Conservation (phyloP, 495 filamentous ascomycete genomes). For the Aspergillus carlsbadensis region DNA sequence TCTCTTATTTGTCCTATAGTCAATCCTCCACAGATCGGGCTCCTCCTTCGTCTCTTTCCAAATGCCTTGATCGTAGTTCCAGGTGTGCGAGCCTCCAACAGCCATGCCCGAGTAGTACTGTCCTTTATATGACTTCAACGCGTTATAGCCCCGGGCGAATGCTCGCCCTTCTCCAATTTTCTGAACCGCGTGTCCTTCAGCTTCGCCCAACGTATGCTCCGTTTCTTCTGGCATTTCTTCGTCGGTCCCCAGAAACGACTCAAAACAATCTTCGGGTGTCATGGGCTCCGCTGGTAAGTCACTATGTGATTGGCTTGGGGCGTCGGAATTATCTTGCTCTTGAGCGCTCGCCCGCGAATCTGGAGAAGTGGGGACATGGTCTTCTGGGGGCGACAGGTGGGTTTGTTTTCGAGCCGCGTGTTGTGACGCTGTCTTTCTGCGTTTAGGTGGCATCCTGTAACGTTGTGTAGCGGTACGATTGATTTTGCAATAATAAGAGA, state of each 20-base stretch:
- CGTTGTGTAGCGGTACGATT: no score
- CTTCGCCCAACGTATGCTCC: neutral
- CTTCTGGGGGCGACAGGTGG: neutral
- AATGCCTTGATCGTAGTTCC: constrained; percentile 31
- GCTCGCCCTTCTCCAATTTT: neutral
- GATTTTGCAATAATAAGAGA: no score
- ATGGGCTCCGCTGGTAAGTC: neutral
- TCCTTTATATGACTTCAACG: constrained; percentile 28
- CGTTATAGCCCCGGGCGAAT: constrained; percentile 25
- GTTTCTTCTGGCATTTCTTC: constrained; percentile 12
- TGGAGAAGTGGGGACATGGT: neutral
- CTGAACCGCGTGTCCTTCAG: neutral
- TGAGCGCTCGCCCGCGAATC: neutral
- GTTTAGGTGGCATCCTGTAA: constrained; percentile 7
- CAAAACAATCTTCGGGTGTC: neutral
- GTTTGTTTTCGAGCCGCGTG: neutral
- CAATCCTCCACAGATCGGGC: constrained; percentile 34
- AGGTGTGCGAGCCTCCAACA: constrained; percentile 33
- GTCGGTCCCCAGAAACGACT: constrained; percentile 6
- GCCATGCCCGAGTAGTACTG: constrained; percentile 36
- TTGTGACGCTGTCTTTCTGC: neutral
- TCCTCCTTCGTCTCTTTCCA: constrained; percentile 38
- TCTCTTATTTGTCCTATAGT: constrained; percentile 33
- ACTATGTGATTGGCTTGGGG: neutral
- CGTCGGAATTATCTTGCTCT: neutral